phyloP scores from a whole-genome alignment of 345 rosid genomes.

The Tarenaya hassleriana region DNA sequence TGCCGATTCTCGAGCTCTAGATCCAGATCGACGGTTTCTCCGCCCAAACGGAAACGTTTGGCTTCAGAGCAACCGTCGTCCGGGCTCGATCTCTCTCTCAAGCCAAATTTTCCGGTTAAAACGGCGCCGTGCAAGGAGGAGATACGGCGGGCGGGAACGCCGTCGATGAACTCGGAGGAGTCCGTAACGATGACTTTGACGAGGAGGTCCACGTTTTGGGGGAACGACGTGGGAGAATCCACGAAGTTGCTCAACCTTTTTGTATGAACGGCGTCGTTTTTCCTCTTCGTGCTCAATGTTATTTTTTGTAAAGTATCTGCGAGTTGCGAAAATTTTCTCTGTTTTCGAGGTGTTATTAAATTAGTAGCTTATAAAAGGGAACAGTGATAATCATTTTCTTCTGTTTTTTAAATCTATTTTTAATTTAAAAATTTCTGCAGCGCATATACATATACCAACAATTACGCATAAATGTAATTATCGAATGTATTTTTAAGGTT shows the following conservation, averaged over 20 bases:
- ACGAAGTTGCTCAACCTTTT: constrained; percentile 43
- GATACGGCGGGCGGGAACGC: constrained; percentile 25
- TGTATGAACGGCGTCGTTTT: constrained; percentile 26
- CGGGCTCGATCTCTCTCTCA: constrained; percentile 67
- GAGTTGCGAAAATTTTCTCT: background rate
- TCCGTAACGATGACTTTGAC: constrained; percentile 34
- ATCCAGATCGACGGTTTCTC: constrained; percentile 54
- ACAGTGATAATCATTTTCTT: too few relatives aligned
- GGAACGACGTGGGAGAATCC: constrained; percentile 17
- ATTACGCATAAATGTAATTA: too few relatives aligned
- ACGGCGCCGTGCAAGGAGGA: constrained; percentile 19
- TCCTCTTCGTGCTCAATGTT: too few relatives aligned
- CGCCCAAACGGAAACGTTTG: constrained; percentile 42
- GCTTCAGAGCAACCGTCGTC: constrained; percentile 32
- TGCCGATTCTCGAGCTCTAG: constrained; percentile 66
- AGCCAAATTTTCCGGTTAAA: constrained; percentile 32
- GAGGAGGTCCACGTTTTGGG: constrained; percentile 18
- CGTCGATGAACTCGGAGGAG: constrained; percentile 47
- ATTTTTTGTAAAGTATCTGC: constrained; percentile 34
- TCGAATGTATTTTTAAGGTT: too few relatives aligned
- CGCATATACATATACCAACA: too few relatives aligned
- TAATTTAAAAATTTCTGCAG: too few relatives aligned
- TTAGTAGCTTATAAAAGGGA: too few relatives aligned
- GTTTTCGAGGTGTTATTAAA: background rate
- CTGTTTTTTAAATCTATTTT: constrained; percentile 8